phyloP scores from a whole-genome alignment of 257 asterid species.

The Solanum chmielewskii region DNA sequence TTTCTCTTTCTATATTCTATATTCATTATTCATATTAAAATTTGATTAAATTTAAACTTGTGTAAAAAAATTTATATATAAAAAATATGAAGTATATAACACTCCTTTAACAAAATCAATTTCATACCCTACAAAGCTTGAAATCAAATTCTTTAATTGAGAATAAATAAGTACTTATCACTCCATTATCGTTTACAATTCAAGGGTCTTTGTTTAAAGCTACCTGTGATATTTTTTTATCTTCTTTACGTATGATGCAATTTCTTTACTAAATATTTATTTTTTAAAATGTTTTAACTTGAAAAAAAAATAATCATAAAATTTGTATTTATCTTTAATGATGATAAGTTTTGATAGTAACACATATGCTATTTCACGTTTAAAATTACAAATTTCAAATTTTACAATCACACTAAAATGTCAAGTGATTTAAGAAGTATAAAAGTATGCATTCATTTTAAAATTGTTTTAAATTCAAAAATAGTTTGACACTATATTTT shows the following conservation, averaged over 20 bases:
- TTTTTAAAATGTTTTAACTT: neutral
- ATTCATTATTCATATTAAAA: no score
- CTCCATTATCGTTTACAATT: neutral
- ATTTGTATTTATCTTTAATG: neutral
- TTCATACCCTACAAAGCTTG: neutral
- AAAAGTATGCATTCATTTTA: neutral
- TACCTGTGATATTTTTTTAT: neutral
- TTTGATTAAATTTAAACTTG: neutral
- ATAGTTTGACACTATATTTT: neutral
- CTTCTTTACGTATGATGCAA: neutral
- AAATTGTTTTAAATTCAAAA: neutral
- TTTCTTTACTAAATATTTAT: neutral
- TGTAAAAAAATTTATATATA: rapidly evolving
- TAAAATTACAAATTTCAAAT: neutral
- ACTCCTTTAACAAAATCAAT: neutral
- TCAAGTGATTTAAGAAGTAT: neutral
- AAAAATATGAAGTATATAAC: no score
- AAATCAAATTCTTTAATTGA: neutral
- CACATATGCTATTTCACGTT: neutral
- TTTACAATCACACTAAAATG: neutral
- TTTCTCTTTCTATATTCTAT: neutral
- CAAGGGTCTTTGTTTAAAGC: neutral
- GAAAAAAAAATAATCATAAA: neutral
- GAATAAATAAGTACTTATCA: neutral
- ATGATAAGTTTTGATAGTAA: neutral